A percentile compares a stretch with the other conserved stretches of the same genome.
Evolutionary conservation across 805 yeast species (phyloP).

Genomic region (Torulaspora gathmanii): DNA sequence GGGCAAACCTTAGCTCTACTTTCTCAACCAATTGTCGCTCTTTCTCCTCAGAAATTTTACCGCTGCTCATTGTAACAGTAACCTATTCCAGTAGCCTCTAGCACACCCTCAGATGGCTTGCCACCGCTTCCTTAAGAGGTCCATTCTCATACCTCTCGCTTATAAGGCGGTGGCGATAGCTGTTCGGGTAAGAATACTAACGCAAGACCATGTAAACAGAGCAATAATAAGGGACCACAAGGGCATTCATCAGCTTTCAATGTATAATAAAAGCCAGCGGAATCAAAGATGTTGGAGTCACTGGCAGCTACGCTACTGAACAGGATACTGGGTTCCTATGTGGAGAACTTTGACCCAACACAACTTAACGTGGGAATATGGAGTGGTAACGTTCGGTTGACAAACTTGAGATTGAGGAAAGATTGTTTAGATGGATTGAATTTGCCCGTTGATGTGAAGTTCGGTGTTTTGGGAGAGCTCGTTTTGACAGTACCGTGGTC

Average conservation of each 20-base stretch:
- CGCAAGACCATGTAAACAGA: neutral
- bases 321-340: slow-evolving; percentile 47
- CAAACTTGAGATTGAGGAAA: slow-evolving; percentile 70
- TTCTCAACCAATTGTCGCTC: slow-evolving; percentile 64
- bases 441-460: slow-evolving; percentile 79
- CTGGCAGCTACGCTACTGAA: slow-evolving; percentile 36
- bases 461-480: slow-evolving; percentile 86
- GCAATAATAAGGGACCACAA: neutral
- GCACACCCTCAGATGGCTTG: neutral
- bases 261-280: neutral
- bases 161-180: neutral
- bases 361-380: slow-evolving; percentile 94
- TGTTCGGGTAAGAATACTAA: slow-evolving; percentile 7
- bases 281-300: slow-evolving; percentile 34
- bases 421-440: slow-evolving; percentile 85
- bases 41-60: slow-evolving; percentile 31
- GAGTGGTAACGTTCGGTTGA: slow-evolving; percentile 92
- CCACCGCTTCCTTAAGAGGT: neutral
- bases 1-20: slow-evolving; percentile 76
- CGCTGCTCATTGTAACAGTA: neutral
- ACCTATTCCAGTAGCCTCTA: neutral
- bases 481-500: slow-evolving; percentile 97
- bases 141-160: neutral
- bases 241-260: neutral
- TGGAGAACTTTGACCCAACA: slow-evolving; percentile 92